Conservation (phyloP, 2,329 filamentous ascomycete genomes). For the Blumeria graminis region DNA sequence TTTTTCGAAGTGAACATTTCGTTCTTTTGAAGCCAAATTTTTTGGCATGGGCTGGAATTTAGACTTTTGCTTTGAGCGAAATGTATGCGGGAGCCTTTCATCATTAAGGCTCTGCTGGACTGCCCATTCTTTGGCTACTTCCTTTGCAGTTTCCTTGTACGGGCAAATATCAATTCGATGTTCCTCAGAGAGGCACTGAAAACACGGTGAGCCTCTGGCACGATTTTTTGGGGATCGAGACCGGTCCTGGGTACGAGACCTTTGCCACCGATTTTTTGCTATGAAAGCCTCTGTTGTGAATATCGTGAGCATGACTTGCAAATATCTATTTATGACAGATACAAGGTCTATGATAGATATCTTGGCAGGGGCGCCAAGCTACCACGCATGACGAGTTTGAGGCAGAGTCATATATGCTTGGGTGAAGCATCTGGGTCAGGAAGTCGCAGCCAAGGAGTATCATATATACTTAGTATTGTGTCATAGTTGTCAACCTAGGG, state of each 20-base stretch:
- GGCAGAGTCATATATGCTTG: no score
- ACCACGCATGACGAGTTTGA: no score
- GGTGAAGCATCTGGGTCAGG: no score
- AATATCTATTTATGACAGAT: no score
- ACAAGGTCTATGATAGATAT: no score
- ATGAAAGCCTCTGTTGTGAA: no score
- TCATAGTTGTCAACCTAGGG: no score
- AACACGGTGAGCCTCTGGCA: neutral
- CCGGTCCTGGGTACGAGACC: neutral
- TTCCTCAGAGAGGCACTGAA: neutral
- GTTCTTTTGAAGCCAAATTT: neutral
- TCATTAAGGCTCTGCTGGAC: neutral
- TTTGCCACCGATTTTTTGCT: neutral
- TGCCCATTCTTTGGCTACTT: neutral
- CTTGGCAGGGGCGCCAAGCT: no score
- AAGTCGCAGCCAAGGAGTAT: no score
- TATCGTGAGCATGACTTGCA: no score
- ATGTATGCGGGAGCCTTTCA: neutral
- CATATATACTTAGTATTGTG: no score
- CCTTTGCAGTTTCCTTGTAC: neutral
- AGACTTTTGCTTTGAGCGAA: neutral
- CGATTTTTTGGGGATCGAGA: neutral
- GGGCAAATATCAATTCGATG: neutral
- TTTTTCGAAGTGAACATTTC: neutral
- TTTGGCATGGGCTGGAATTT: neutral